Base-by-base conservation (phyloP, 495 filamentous ascomycete genomes). In the Tuber magnatum region DNA sequence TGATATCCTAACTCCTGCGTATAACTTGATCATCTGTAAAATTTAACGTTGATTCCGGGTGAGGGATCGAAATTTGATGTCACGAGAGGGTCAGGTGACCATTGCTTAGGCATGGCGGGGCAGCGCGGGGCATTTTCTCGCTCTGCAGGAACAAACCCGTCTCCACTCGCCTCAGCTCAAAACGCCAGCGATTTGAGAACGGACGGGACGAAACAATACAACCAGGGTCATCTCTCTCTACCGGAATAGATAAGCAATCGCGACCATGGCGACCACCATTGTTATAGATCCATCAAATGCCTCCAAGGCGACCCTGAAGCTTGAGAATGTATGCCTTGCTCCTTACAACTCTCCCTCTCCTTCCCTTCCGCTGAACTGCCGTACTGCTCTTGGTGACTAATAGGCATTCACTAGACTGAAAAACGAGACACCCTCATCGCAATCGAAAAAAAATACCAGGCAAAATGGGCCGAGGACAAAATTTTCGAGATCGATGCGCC, bases 361-460 rank as follows among this genome's bases (percentile, higher is more conserved):
- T 75, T 46, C 9, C 44, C 38, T 22, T 22, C 8, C 20, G 20
- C 38, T 43, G 48, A 38, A 72, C 73, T 68, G 78, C 79, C 79
- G 74, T 68, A 79, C 78, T 80, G 74, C 70, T 38, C 61, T 12
- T 24, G 48, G 46, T 44, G 65, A 48, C 65, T 79, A 75, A 80
- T 22, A 44, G 35, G 44, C n/a, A 48, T 24, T 22, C 73, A 75
- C 75, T 41, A 94, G 89, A 97, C 95, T 69, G 94, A 97, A 80
- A 98, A 97, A 85, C 87, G 95, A 84, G 95, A 99, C 82, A 87
- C 92, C 76, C 86, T 97, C 48, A 90, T 97, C 77, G 90, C 89
- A 56, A 90, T 91, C 76, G 95, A 99, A 85, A 95, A 95, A 87
- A 93, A 92, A 85, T 97, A 95, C 85, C 95, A 97, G 85, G 84